phyloP scores from a whole-genome alignment of 495 filamentous ascomycete genomes.

The Podospora conica region DNA sequence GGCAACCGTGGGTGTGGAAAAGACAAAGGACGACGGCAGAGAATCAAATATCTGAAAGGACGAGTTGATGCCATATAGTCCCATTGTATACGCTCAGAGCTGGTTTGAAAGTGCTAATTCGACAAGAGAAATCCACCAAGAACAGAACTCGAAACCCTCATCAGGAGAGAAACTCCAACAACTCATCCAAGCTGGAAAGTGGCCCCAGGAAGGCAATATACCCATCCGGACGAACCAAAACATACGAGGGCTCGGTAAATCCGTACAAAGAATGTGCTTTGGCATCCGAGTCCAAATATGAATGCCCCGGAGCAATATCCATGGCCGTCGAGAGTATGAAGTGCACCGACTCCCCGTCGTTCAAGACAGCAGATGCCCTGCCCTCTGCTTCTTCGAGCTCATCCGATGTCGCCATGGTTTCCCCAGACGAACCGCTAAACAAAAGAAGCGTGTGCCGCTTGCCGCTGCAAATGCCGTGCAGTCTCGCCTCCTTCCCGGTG shows the following conservation, averaged over 20 bases:
- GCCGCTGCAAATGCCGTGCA: conserved; percentile 28
- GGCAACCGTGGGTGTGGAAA: too few relatives aligned
- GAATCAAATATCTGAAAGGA: neutral
- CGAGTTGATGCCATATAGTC: neutral
- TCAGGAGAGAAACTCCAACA: conserved; percentile 22
- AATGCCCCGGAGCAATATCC: neutral
- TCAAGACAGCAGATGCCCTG: conserved; percentile 10
- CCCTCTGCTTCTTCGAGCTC: conserved; percentile 14
- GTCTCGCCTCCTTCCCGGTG: conserved; percentile 14
- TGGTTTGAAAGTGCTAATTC: neutral
- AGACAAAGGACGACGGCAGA: neutral
- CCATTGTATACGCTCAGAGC: neutral
- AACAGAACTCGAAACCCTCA: neutral
- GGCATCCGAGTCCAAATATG: conserved; percentile 26
- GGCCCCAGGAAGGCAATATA: conserved; percentile 36
- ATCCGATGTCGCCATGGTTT: conserved; percentile 8
- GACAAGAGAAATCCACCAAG: neutral
- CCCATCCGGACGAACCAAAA: conserved; percentile 37
- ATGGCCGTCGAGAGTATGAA: conserved; percentile 4
- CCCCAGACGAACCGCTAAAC: conserved; percentile 23
- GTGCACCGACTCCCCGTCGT: conserved; percentile 13
- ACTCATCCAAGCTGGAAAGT: conserved; percentile 22
- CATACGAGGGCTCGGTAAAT: conserved; percentile 27
- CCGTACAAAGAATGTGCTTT: conserved; percentile 32
- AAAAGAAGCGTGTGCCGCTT: conserved; percentile 28